Conservation (phyloP, 108 stramenopile species). For the Thalassiosira profunda region DNA sequence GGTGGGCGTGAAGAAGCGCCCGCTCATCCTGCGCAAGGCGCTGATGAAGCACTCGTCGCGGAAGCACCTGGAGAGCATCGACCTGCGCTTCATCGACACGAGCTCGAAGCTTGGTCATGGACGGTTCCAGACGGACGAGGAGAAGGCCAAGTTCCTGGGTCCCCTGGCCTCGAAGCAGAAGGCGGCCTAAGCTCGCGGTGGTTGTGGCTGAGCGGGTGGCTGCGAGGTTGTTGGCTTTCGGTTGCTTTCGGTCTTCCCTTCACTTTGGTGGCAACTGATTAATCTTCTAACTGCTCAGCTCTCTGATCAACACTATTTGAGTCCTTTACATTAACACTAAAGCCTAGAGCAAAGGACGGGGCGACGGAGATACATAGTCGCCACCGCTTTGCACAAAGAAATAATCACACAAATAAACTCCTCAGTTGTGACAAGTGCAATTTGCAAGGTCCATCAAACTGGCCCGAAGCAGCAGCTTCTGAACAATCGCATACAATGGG, state of each 20-base stretch:
- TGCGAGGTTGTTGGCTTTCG: too few relatives aligned
- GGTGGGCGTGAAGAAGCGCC: constrained; percentile 98
- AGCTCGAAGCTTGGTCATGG: constrained; percentile 99
- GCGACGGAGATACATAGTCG: too few relatives aligned
- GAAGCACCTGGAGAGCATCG: constrained; percentile 96
- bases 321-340: too few relatives aligned
- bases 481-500: constrained; percentile 52
- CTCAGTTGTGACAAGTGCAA: constrained; percentile 30
- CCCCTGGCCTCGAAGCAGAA: constrained; percentile 96
- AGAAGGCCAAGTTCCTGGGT: constrained; percentile 99
- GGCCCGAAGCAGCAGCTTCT: constrained; percentile 68
- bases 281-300: too few relatives aligned
- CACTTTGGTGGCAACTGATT: too few relatives aligned
- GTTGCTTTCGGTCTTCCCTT: too few relatives aligned
- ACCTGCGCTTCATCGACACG: constrained; percentile 99
- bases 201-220: too few relatives aligned
- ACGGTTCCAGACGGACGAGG: constrained; percentile 99
- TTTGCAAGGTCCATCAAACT: constrained; percentile 72
- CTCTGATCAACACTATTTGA: too few relatives aligned
- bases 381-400: too few relatives aligned
- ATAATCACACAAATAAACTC: too few relatives aligned
- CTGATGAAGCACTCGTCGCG: constrained; percentile 93
- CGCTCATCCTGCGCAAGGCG: constrained; percentile 97
- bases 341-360: too few relatives aligned
- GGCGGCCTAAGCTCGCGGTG: constrained; percentile 21